Percentiles rank a stretch among this genome's conserved stretches.
Conservation (phyloP, 305 asterid genomes). For the Plantago coronopus region DNA sequence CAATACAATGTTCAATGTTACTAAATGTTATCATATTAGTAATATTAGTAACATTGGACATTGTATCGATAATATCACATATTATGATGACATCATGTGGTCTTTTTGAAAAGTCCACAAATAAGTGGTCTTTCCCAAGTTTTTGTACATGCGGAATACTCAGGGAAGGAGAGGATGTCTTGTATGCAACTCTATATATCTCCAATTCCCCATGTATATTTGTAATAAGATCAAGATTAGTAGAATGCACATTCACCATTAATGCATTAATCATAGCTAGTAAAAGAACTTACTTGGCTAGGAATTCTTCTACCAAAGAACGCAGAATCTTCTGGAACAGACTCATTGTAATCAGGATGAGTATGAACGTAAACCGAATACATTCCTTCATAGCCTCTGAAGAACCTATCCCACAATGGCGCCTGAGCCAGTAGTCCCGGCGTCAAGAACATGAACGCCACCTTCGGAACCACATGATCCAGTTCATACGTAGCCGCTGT, state of each 20-base stretch:
- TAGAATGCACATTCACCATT: background rate
- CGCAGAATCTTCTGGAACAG: conserved; percentile 41
- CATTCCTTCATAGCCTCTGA: conserved; percentile 43
- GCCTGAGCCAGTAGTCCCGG: conserved; percentile 64
- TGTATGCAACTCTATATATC: too few species aligned
- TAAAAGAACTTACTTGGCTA: conserved; percentile 53
- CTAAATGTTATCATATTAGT: too few species aligned
- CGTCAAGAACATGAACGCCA: conserved; percentile 82
- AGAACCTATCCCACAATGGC: conserved; percentile 60
- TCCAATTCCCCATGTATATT: too few species aligned
- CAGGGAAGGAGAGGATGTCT: too few species aligned
- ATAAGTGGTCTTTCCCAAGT: too few species aligned
- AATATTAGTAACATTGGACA: too few species aligned
- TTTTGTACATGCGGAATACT: too few species aligned
- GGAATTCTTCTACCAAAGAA: conserved; percentile 53
- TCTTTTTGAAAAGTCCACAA: too few species aligned
- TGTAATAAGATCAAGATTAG: background rate
- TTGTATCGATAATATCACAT: too few species aligned
- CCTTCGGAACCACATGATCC: conserved; percentile 25
- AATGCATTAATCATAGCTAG: too few species aligned
- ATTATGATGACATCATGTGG: too few species aligned
- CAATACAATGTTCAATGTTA: too few species aligned
- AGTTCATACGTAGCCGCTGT: conserved; percentile 29
- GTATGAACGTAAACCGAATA: conserved; percentile 58
- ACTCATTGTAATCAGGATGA: conserved; percentile 55